These are phyloP conservation scores for Allomyces javanicus DNA, from an alignment of 192 early-diverging fungal genomes.

Conservation along the genomic window DNA sequence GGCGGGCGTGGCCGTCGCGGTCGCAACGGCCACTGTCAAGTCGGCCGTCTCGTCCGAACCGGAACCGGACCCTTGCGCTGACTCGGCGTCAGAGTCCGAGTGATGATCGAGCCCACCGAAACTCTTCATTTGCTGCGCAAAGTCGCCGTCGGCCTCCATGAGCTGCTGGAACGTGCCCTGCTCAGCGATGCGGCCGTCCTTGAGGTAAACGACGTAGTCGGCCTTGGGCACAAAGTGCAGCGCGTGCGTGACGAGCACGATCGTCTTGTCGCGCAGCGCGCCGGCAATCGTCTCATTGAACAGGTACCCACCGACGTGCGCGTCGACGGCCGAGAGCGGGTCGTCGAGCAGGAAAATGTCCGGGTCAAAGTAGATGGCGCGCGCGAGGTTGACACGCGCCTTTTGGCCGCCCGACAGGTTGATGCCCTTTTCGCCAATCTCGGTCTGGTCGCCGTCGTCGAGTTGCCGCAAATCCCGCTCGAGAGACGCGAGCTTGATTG, in stretches of 20 bases:
- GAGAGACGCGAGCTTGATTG: slow-evolving; percentile 48
- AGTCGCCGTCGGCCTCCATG: slow-evolving; percentile 34
- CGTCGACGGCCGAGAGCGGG: slow-evolving; percentile 72
- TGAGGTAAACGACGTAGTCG: slow-evolving; percentile 48
- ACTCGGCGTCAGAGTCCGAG: too few species aligned
- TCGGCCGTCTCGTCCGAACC: too few species aligned
- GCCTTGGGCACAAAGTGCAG: slow-evolving; percentile 52
- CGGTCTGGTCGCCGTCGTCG: slow-evolving; percentile 46
- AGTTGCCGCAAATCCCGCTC: slow-evolving; percentile 41
- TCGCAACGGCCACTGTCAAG: too few species aligned
- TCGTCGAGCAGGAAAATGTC: slow-evolving; percentile 74
- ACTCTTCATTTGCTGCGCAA: slow-evolving; percentile 7
- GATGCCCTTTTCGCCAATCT: slow-evolving; percentile 74
- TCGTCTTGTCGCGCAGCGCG: not conserved
- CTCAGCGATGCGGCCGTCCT: slow-evolving; percentile 47
- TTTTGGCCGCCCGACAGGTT: slow-evolving; percentile 88
- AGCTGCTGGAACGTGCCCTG: slow-evolving; percentile 45
- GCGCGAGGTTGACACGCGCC: slow-evolving; percentile 35
- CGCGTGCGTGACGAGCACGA: slow-evolving; percentile 29
- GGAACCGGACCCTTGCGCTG: too few species aligned
- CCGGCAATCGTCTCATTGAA: slow-evolving; percentile 17
- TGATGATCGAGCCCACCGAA: too few species aligned
- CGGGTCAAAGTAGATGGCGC: slow-evolving; percentile 50
- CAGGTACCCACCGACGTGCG: slow-evolving; percentile 33
- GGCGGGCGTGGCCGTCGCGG: too few species aligned